These are phyloP conservation scores for Sordariomycetes sp. DNA, from an alignment of 2,329 filamentous ascomycete species.

Conservation along the genomic window DNA sequence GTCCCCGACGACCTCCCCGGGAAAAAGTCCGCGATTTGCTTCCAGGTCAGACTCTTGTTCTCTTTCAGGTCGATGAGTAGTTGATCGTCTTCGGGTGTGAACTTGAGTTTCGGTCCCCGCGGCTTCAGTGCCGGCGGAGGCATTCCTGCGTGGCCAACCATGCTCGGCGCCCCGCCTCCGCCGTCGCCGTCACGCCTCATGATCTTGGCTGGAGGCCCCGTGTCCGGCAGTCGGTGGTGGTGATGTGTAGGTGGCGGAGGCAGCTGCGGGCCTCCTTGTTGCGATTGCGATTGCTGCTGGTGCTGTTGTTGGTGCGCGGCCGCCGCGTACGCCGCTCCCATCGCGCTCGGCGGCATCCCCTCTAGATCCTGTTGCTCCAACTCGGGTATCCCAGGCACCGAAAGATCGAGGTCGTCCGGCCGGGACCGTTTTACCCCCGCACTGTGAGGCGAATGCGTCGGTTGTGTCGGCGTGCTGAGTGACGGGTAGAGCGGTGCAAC, in stretches of 20 bases:
- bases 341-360: slow-evolving; percentile 25
- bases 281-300: not conserved
- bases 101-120: slow-evolving; percentile 83
- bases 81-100: slow-evolving; percentile 84
- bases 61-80: slow-evolving; percentile 85
- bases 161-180: slow-evolving; percentile 59
- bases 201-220: slow-evolving; percentile 58
- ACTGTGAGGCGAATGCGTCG: slow-evolving; percentile 16
- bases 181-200: slow-evolving; percentile 46
- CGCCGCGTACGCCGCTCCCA: slow-evolving; percentile 6
- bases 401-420: slow-evolving; percentile 49
- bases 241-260: slow-evolving; percentile 55
- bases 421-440: slow-evolving; percentile 38
- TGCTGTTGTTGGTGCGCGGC: slow-evolving; percentile 18
- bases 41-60: slow-evolving; percentile 91
- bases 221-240: slow-evolving; percentile 70
- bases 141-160: slow-evolving; percentile 83
- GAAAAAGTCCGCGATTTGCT: slow-evolving; percentile 95
- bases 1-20: slow-evolving; percentile 84
- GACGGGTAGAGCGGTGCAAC: slow-evolving; percentile 42
- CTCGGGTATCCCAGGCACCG: slow-evolving; percentile 36
- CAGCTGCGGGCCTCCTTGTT: slow-evolving; percentile 17
- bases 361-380: slow-evolving; percentile 45
- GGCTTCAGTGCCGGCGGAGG: slow-evolving; percentile 70
- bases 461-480: slow-evolving; percentile 28